These are phyloP conservation scores for Populus simonii DNA, from an alignment of 345 rosid genomes.

Conservation along the genomic window DNA sequence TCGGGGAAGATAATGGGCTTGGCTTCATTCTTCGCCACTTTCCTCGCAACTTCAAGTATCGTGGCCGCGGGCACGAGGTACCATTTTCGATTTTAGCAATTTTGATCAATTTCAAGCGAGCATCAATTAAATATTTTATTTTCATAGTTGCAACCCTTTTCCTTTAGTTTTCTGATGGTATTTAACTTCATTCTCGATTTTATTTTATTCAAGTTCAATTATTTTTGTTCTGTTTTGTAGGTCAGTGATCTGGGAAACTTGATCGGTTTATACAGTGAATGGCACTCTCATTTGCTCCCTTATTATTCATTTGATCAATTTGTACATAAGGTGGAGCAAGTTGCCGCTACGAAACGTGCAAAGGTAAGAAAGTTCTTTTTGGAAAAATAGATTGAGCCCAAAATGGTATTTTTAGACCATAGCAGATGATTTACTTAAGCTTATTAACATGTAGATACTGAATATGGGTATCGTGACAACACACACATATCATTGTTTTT, in stretches of 20 bases:
- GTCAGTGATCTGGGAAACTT: conserved; percentile 73
- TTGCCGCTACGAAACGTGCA: conserved; percentile 66
- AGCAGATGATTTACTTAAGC: too few species aligned
- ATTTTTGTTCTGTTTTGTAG: conserved; percentile 28
- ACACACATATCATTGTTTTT: not conserved
- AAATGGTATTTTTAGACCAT: not conserved
- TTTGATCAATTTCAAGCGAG: not conserved
- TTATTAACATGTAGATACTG: too few species aligned
- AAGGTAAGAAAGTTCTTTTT: conserved; percentile 45
- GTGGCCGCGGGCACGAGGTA: conserved; percentile 89
- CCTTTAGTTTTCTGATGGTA: too few species aligned
- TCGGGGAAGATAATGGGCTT: conserved; percentile 70
- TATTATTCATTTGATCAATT: conserved; percentile 84
- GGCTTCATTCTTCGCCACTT: conserved; percentile 84
- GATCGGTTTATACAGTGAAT: conserved; percentile 70
- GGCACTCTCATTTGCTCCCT: conserved; percentile 81
- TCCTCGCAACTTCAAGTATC: conserved; percentile 71
- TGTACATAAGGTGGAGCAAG: conserved; percentile 74
- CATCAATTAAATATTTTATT: not conserved
- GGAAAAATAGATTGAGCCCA: not conserved
- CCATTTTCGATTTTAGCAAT: not conserved
- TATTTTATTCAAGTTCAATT: not conserved
- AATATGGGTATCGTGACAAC: too few species aligned
- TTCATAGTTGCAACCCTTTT: not conserved
- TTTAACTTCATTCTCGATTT: not conserved